Conservation (phyloP, 345 rosid species). For the Kernera saxatilis region DNA sequence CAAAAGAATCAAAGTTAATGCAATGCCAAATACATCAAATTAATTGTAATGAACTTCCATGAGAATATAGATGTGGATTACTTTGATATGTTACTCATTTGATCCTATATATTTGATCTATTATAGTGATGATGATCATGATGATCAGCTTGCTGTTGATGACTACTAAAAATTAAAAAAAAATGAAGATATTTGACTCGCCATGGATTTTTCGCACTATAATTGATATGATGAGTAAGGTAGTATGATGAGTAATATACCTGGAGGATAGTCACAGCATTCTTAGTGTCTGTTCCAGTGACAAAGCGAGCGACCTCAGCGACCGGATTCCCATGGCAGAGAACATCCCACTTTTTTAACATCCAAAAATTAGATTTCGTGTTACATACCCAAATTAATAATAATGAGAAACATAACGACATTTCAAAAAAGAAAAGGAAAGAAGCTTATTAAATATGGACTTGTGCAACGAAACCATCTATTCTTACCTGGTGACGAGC, state of each 20-base stretch:
- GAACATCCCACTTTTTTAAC: constrained; percentile 74
- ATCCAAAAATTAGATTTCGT: background rate
- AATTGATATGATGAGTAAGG: too few species aligned
- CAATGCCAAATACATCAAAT: background rate
- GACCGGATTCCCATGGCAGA: constrained; percentile 42
- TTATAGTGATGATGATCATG: background rate
- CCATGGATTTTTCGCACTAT: background rate
- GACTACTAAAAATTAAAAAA: background rate
- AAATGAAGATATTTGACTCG: background rate
- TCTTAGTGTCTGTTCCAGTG: constrained; percentile 41
- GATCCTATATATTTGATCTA: background rate
- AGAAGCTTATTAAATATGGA: background rate
- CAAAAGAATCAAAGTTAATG: background rate
- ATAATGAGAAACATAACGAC: background rate
- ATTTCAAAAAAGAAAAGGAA: background rate
- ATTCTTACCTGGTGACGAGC: constrained; percentile 45
- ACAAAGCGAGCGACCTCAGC: constrained; percentile 43
- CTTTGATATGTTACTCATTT: background rate
- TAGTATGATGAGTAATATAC: constrained; percentile 33
- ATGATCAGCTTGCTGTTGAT: background rate
- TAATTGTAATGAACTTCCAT: background rate
- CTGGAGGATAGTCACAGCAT: constrained; percentile 42
- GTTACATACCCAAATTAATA: background rate
- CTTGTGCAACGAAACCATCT: background rate
- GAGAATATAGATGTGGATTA: background rate